Evolutionary conservation across 148 eudicot species (phyloP), one percentile per base, ranked within the genome.

Genomic region (Amaranthus hypochondriacus): DNA sequence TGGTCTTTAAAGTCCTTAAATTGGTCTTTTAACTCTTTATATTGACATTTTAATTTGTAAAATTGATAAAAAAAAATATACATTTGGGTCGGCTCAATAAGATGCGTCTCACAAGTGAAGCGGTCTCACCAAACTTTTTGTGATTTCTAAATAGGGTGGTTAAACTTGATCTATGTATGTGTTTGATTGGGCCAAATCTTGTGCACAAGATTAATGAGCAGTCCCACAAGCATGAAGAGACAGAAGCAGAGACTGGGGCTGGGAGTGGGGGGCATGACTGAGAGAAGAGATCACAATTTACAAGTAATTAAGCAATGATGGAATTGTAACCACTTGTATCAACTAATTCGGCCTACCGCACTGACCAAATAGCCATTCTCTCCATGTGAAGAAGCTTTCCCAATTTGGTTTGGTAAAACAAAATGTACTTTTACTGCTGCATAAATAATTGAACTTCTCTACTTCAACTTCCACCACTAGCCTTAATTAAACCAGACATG

Each of bases 301-400:
- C 18, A 18, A 18, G 18, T 18, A 10, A n/a, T 13, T 4, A 54
- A 9, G 57, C 57, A 54, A 56, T 56, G 18, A 13, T 8, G 10
- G 4, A 28, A 2, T 18, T 28, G 63, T 60, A 28, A 18, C 63
- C 9, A 15, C 39, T 5, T 4, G 42, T 8, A 62, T 8, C 18
- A 18, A 18, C 39, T 64, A 64, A 64, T 9, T 64, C 68, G 51
- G 28, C 68, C 68, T 46, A 64, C 67, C 9, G 48, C 67, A 63
- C 3, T 63, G 49, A 7, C 67, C 51, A 64, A 9, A 50, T 64
- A 4, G 48, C 68, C 68, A 64, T 3, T 64, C 68, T 46, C 49
- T 47, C 50, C 68, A 64, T 64, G 68, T 47, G 68, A 64, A 64
- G 10, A 64, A 64, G 21, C 1, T 1, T 4, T 64, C 68, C 68